Base-by-base conservation (phyloP, 2,329 filamentous ascomycete genomes). In the Cryphonectria radicalis region DNA sequence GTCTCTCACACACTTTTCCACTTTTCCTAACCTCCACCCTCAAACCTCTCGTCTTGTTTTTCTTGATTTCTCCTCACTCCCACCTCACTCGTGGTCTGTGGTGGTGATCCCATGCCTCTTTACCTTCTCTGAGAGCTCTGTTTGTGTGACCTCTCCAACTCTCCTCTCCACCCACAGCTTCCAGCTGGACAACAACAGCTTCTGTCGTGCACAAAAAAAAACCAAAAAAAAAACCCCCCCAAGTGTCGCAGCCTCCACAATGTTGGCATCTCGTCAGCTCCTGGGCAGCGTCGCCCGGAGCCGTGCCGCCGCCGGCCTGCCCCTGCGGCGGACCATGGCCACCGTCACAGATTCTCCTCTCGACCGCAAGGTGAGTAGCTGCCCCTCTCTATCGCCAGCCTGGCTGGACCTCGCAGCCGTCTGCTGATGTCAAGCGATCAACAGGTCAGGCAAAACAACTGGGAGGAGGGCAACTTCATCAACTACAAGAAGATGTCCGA, bases 401-500 rank as follows among this genome's bases (percentile, higher is more conserved):
- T 13, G 50, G 63, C 63, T 50, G 32, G 7, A 55, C 57, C 64
- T 67, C n/a, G 46, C 53, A 64, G 43, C 66, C 60, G 53, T 63
- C 65, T 67, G 68, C 70, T 73, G 70, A 74, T 63, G 68, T 67
- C 65, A 64, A 57, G 46, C n/a, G 40, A 53, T 70, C 25, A 66
- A 74, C 73, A 90, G 88, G 88, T 99, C 83, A 92, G 92, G 84
- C 97, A 98, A 89, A 97, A 95, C 88, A 98, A 94, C 86, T 94
- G 91, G 88, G 96, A 99, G 86, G 92, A 94, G 84, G 90, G 89
- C 84, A 96, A 97, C 89, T 98, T 94, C 88, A 97, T 98, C 89
- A 97, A 98, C 89, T 99, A 99, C 84, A 94, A 93, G 90, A 98
- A 98, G 90, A 98, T 98, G 94, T 94, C 93, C 78, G 95, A 98